Percentiles rank a stretch among this genome's conserved stretches.
Evolutionary conservation across 1,284 basidiomycete genomes (phyloP).

Genomic region (Xanthoconium separans): DNA sequence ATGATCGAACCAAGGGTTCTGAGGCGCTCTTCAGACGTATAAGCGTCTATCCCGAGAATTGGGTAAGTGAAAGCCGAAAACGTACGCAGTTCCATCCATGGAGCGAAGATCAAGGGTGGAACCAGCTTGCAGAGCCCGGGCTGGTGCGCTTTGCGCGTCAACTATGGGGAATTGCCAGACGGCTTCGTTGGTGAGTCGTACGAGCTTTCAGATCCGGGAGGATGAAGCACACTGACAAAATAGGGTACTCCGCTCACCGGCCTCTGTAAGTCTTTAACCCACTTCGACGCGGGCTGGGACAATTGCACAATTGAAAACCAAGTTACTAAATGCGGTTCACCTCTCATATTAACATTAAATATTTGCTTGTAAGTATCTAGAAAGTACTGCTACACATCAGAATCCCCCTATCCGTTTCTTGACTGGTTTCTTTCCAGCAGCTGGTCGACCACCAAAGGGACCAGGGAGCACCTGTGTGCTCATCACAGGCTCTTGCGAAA

Average conservation of each 20-base stretch:
- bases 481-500: conserved; percentile 47
- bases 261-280: conserved; percentile 4
- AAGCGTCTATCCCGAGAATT: conserved; percentile 14
- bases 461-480: conserved; percentile 76
- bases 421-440: conserved; percentile 44
- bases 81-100: conserved; percentile 79
- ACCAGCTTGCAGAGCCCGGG: conserved; percentile 44
- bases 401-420: conserved; percentile 79
- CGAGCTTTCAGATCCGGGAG: conserved; percentile 14
- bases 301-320: conserved; percentile 11
- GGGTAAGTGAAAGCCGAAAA: conserved; percentile 1
- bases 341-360: too few species aligned
- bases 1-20: conserved; percentile 59
- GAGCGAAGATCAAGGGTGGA: conserved; percentile 51
- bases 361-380: too few species aligned
- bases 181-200: conserved; percentile 13
- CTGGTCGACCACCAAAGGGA: conserved; percentile 62
- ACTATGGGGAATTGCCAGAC: conserved; percentile 13
- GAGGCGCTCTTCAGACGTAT: conserved; percentile 42
- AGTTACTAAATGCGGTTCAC: conserved; percentile 25
- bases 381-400: conserved; percentile 33
- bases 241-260: conserved; percentile 25
- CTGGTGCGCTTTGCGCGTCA: conserved; percentile 43
- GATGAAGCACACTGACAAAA: conserved; percentile 10
- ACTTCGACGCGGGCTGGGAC: not conserved